Percentiles rank a stretch among this genome's conserved stretches.
phyloP scores from a whole-genome alignment of 352 stramenopile genomes.

The Globisporangium cederbergense region DNA sequence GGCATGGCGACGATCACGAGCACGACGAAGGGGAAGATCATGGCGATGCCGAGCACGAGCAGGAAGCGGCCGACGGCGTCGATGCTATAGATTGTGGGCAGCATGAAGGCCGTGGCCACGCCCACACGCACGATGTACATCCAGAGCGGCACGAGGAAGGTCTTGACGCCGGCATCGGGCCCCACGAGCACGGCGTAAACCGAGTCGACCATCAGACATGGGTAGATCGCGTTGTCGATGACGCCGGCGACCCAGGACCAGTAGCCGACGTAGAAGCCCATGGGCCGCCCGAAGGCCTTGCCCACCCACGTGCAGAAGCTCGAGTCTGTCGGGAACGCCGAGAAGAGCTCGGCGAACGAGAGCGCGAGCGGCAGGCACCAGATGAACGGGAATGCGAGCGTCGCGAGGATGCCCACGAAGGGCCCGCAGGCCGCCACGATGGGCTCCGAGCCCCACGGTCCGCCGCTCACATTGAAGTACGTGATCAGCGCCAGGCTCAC shows the following conservation, averaged over 20 bases:
- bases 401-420: slow-evolving; percentile 57
- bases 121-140: slow-evolving; percentile 22
- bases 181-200: slow-evolving; percentile 24
- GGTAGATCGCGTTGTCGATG: slow-evolving; percentile 87
- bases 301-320: slow-evolving; percentile 84
- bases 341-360: slow-evolving; percentile 75
- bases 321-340: slow-evolving; percentile 77
- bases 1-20: slow-evolving; percentile 41
- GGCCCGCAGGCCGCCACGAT: slow-evolving; percentile 58
- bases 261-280: slow-evolving; percentile 84
- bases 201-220: slow-evolving; percentile 78
- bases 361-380: slow-evolving; percentile 71
- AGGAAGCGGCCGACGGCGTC: slow-evolving; percentile 65
- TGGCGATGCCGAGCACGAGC: slow-evolving; percentile 36
- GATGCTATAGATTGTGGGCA: slow-evolving; percentile 65
- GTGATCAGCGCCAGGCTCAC: slow-evolving; percentile 70
- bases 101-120: slow-evolving; percentile 66
- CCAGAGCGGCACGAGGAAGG: slow-evolving; percentile 7
- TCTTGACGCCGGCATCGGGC: slow-evolving; percentile 19
- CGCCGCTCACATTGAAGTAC: slow-evolving; percentile 77
- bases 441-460: slow-evolving; percentile 64
- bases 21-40: slow-evolving; percentile 67
- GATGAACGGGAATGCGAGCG: slow-evolving; percentile 58
- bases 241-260: slow-evolving; percentile 81
- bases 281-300: slow-evolving; percentile 73